Conservation (phyloP, 164 flowering plant genomes). For the Protea cynaroides region DNA sequence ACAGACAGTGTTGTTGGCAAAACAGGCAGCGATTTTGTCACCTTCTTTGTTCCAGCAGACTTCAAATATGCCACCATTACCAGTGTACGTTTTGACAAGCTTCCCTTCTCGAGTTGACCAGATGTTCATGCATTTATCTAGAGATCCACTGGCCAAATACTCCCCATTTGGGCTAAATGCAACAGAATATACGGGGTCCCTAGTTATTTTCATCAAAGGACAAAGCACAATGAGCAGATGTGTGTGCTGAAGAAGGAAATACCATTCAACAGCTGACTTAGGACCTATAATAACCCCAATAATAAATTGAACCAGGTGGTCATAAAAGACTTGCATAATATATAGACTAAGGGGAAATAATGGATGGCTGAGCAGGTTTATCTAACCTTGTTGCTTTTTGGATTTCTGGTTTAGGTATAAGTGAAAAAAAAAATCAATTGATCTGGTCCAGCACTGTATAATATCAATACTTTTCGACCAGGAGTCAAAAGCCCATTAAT, state of each 20-base stretch:
- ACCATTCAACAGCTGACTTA: too few species aligned
- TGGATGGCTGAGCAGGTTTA: too few species aligned
- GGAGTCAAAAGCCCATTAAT: not conserved
- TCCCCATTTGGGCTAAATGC: constrained; percentile 93
- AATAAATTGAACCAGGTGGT: not conserved
- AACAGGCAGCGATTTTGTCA: constrained; percentile 85
- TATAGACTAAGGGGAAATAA: too few species aligned
- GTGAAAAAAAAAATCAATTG: too few species aligned
- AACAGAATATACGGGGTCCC: constrained; percentile 91
- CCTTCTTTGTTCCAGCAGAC: constrained; percentile 98
- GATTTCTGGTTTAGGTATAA: too few species aligned
- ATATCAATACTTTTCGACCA: too few species aligned
- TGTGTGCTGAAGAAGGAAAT: too few species aligned
- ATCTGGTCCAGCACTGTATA: too few species aligned
- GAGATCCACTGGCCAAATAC: constrained; percentile 85
- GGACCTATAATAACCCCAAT: not conserved
- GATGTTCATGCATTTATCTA: constrained; percentile 70
- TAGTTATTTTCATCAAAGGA: constrained; percentile 14
- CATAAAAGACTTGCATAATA: not conserved
- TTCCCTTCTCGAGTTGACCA: constrained; percentile 87
- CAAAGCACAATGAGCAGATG: too few species aligned
- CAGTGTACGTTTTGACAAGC: constrained; percentile 76
- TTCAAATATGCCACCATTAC: constrained; percentile 86
- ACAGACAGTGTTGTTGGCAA: constrained; percentile 72
- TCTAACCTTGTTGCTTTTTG: too few species aligned